Percentiles rank a stretch among this genome's conserved stretches.
These are phyloP conservation scores for Penicillium aurantiogriseum DNA, from an alignment of 2,329 filamentous ascomycete genomes.

Conservation along the genomic window DNA sequence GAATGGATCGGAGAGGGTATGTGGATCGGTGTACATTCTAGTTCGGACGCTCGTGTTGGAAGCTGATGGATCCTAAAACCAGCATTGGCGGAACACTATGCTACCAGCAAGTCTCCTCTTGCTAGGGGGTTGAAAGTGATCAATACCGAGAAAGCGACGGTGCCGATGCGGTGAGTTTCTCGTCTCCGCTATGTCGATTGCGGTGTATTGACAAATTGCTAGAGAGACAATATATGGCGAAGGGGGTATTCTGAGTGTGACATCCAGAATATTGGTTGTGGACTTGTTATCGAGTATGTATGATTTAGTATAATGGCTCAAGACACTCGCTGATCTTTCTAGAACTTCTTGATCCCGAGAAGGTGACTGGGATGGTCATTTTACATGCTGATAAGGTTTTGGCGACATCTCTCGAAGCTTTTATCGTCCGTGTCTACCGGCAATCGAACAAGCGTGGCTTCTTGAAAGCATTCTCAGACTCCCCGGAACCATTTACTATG, in stretches of 20 bases:
- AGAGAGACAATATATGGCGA: slow-evolving; percentile 87
- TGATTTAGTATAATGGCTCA: background rate
- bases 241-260: slow-evolving; percentile 93
- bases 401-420: slow-evolving; percentile 87
- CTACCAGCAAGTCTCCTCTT: slow-evolving; percentile 76
- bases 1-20: slow-evolving; percentile 84
- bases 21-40: slow-evolving; percentile 5
- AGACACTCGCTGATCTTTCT: slow-evolving; percentile 14
- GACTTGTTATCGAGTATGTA: slow-evolving; percentile 73
- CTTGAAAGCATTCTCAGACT: slow-evolving; percentile 93
- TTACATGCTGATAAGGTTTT: slow-evolving; percentile 82
- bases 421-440: slow-evolving; percentile 88
- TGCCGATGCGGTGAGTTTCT: slow-evolving; percentile 59
- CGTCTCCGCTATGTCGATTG: background rate
- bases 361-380: slow-evolving; percentile 80
- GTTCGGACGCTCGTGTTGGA: background rate
- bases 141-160: slow-evolving; percentile 90
- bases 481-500: slow-evolving; percentile 82
- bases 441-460: slow-evolving; percentile 94
- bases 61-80: slow-evolving; percentile 11
- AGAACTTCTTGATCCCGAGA: slow-evolving; percentile 72
- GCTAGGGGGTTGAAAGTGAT: slow-evolving; percentile 85
- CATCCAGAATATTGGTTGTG: slow-evolving; percentile 90
- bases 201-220: slow-evolving; percentile 21
- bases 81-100: slow-evolving; percentile 90